Conservation (phyloP, 768 basidiomycete genomes). For the button mushroom (Agaricus bisporus) region DNA sequence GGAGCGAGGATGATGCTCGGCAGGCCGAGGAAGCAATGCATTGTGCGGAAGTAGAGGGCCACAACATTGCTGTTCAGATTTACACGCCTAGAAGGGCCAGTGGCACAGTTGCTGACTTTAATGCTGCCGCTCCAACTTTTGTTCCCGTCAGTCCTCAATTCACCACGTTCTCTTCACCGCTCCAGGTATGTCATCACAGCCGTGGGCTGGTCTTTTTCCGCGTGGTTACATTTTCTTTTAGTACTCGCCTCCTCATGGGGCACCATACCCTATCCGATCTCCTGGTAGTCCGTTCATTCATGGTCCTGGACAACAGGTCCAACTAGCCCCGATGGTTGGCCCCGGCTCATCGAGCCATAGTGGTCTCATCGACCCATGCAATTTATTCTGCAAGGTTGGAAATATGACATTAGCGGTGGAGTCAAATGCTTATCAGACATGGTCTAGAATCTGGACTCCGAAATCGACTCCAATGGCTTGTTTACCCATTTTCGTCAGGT, state of each 20-base stretch:
- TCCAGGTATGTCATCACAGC: constrained; percentile 15
- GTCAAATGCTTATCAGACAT: constrained; percentile 4
- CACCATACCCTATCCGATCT: constrained; percentile 41
- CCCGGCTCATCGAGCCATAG: constrained; percentile 82
- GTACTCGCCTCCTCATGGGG: constrained; percentile 36
- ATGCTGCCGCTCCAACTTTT: constrained; percentile 67
- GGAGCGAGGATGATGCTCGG: constrained; percentile 81
- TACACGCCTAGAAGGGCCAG: constrained; percentile 65
- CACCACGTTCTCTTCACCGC: constrained; percentile 55
- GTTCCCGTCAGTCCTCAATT: constrained; percentile 66
- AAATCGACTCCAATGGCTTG: constrained; percentile 80
- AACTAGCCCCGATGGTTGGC: constrained; percentile 66
- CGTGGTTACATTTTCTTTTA: neutral
- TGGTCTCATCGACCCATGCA: constrained; percentile 87
- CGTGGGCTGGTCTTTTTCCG: neutral
- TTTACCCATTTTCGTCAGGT: constrained; percentile 81
- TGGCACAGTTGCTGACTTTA: constrained; percentile 56
- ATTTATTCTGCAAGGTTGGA: constrained; percentile 79
- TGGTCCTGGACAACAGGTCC: constrained; percentile 88
- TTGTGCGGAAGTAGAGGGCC: constrained; percentile 76
- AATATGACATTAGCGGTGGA: neutral
- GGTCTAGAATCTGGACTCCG: constrained; percentile 73
- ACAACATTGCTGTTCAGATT: constrained; percentile 78
- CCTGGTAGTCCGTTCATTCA: constrained; percentile 56
- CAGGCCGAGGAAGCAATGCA: constrained; percentile 78